Evolutionary conservation across 2,329 filamentous ascomycete species (phyloP).

Genomic region (Teratosphaeria viscida): DNA sequence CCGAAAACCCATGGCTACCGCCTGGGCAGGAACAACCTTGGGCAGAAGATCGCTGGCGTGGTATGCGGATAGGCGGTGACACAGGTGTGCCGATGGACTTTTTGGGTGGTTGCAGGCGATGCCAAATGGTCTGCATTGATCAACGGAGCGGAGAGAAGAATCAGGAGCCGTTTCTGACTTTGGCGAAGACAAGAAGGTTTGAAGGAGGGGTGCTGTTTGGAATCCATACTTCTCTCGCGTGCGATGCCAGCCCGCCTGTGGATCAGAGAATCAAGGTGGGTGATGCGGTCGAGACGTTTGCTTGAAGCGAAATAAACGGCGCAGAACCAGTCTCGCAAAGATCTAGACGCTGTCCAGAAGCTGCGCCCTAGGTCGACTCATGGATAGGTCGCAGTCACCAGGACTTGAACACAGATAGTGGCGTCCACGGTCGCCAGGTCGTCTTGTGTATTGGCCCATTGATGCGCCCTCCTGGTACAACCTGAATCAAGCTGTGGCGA

Average conservation of each 20-base stretch:
- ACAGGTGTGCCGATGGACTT: conserved; percentile 51
- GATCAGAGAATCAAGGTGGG: conserved; percentile 2
- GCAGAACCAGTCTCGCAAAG: not conserved
- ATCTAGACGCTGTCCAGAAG: not conserved
- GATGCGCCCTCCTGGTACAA: not conserved
- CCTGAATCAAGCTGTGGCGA: not conserved
- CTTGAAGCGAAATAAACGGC: not conserved
- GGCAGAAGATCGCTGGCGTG: conserved; percentile 68
- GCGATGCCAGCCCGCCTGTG: not conserved
- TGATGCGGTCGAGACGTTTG: conserved; percentile 4
- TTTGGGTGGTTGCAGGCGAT: conserved; percentile 74
- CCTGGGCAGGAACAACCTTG: conserved; percentile 51
- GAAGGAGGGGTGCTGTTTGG: conserved; percentile 86
- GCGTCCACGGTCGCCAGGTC: not conserved
- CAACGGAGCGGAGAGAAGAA: conserved; percentile 68
- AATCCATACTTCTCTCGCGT: conserved; percentile 48
- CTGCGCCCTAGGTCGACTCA: not conserved
- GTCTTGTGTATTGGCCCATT: not conserved
- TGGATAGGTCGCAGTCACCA: not conserved
- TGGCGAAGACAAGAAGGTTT: conserved; percentile 76
- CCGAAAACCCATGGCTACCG: conserved; percentile 34
- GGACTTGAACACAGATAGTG: not conserved
- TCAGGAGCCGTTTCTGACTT: conserved; percentile 77
- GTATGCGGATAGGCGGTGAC: conserved; percentile 50
- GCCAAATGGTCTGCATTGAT: conserved; percentile 93